Evolutionary conservation across 2,329 filamentous ascomycete species (phyloP), one percentile per base, ranked within the genome.

Genomic region (Aureobasidium sp.): DNA sequence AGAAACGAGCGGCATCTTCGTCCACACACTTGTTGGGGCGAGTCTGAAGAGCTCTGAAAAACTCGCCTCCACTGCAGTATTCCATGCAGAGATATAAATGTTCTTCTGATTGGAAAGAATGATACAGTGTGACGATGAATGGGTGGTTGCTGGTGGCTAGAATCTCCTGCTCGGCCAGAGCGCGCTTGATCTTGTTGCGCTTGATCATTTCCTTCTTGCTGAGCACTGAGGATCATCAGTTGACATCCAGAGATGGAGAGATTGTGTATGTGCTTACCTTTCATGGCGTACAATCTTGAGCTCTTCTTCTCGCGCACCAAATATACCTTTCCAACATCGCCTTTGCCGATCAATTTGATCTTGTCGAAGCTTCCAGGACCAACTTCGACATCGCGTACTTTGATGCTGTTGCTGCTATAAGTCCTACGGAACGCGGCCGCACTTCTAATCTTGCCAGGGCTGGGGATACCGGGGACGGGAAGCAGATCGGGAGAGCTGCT

Each of bases 171-270:
- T 99, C 94, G 41, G 94, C 94, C 68, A 99, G 82, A 15, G 94
- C 94, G 72, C 94, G 87, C 83, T 99, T 99, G 79, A 99, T 99
- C 83, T 99, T 99, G 82, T 99, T 99, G 63, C 94, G 89, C 81
- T 99, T 99, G 77, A 99, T 99, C 94, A 99, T 99, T 77, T 99
- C 94, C 81, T 97, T 97, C 78, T 99, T 99, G 82, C 92, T 97
- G 76, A 99, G 75, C 6, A 99, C 94, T 97, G 72, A 51, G 27
- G 13, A 37, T 4, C 13, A 29, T 57, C 39, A 44, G 27, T 26
- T 1, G 8, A 10, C 29, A 2, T 36, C 27, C 9, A 6, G 27
- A 36, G 8, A 2, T 32, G 29, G 10, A 9, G 2, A 24, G 2
- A 26, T 37, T 20, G 53, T 39, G 34, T 47, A 10, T 34, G 46